Base-by-base conservation (phyloP, 495 filamentous ascomycete species). In the Tuber aestivum region DNA sequence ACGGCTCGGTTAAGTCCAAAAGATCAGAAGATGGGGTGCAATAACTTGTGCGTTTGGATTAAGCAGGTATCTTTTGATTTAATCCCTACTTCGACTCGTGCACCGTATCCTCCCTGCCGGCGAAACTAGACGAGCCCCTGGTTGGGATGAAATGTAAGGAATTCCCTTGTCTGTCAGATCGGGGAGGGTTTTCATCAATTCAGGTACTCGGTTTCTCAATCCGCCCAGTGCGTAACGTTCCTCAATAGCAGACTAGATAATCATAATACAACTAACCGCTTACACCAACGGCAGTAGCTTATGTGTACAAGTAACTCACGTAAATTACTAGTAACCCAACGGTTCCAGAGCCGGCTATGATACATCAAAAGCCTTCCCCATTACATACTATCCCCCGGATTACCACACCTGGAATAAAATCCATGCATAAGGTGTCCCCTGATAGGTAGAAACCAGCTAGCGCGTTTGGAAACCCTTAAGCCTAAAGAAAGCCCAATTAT, bases 171-270 rank as follows among this genome's bases (percentile, higher is more conserved):
- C 56, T 12, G 56, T 65, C 27, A 32, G 56, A 35, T 65, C 27
- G 27, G 27, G 14, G 27, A 65, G 56, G 27, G 27, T 35, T 27
- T 44, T 23, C 61, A 14, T 70, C 23, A 74, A 70, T 4, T 41
- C 61, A 70, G 37, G 56, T 70, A 74, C 72, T 74, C 72, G 50
- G 56, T 74, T 45, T 74, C 50, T 61, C n/a, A 61, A 61, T 27
- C 20, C 40, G 9, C 27, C 50, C 38, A 74, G 27, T 27, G 48
- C 48, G 72, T 69, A 74, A 68, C 72, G 61, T 42, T 70, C 23
- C 44, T 40, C 41, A 41, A 32, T 32, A 48, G 35, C 50, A 48
- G 56, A 32, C 56, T 65, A 65, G 27, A 35, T 18, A 65, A 32
- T 12, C 14, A 16, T 35, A 65, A 65, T 16, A 65, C 56, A 12